Evolutionary conservation across 1,284 basidiomycete genomes (phyloP).

Genomic region (Ceratobasidium theobromae): DNA sequence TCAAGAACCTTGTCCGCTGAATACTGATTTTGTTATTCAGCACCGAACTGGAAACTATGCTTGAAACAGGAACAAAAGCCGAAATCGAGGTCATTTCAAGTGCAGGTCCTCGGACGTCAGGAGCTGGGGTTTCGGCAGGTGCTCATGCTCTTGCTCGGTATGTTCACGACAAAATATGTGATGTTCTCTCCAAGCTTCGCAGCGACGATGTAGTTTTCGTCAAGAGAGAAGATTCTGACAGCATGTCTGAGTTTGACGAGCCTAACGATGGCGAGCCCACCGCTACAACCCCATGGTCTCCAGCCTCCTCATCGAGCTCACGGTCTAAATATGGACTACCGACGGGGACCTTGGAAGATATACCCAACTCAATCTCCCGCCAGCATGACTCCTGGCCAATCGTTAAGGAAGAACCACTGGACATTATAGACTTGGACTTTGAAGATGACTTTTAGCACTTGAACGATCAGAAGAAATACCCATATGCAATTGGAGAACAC

Average conservation of each 20-base stretch:
- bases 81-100: conserved; percentile 75
- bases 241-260: not conserved
- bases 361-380: too few relatives aligned
- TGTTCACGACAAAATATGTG: not conserved
- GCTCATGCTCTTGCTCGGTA: not conserved
- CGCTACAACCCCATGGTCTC: too few relatives aligned
- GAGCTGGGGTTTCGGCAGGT: not conserved
- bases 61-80: conserved; percentile 78
- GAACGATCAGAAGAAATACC: too few relatives aligned
- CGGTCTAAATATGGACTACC: too few relatives aligned
- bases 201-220: not conserved
- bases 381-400: not conserved
- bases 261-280: not conserved
- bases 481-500: too few relatives aligned
- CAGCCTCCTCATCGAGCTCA: too few relatives aligned
- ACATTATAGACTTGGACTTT: not conserved
- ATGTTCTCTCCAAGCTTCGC: not conserved
- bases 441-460: conserved; percentile 4
- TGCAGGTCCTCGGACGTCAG: conserved; percentile 7
- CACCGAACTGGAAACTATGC: conserved; percentile 74
- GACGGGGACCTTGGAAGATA: too few relatives aligned
- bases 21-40: conserved; percentile 47
- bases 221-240: not conserved
- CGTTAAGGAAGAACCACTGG: not conserved
- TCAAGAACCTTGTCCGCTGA: too few relatives aligned